These are phyloP conservation scores for Eruca vesicaria DNA, from an alignment of 441 rosid genomes.

Conservation along the genomic window DNA sequence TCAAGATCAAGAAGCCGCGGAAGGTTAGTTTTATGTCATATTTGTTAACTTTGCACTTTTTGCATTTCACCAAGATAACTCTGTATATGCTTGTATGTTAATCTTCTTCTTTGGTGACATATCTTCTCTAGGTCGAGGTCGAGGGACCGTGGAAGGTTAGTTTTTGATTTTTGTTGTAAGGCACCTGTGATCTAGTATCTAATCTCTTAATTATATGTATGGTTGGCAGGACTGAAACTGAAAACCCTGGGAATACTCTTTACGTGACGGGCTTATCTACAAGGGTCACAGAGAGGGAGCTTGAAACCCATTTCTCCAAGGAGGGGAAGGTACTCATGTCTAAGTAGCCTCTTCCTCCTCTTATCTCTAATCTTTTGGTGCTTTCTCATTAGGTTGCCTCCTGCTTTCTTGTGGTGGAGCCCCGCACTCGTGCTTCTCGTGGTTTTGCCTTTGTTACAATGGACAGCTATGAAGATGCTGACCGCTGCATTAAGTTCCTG, in stretches of 20 bases:
- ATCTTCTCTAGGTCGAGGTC: conserved; percentile 57
- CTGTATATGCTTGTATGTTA: background rate
- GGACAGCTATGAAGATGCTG: conserved; percentile 70
- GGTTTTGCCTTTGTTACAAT: conserved; percentile 88
- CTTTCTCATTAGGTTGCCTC: conserved; percentile 58
- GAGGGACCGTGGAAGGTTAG: conserved; percentile 75
- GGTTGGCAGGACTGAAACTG: conserved; percentile 39
- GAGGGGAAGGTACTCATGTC: conserved; percentile 69
- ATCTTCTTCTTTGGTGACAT: conserved; percentile 24
- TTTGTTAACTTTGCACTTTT: background rate
- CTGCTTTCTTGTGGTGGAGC: conserved; percentile 89
- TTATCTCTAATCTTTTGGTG: background rate
- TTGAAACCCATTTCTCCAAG: conserved; percentile 79
- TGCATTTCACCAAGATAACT: background rate
- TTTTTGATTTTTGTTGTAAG: background rate
- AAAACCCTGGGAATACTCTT: conserved; percentile 69
- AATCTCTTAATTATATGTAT: background rate
- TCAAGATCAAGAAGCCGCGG: conserved; percentile 68
- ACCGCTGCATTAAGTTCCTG: conserved; percentile 78
- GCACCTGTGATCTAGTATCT: background rate
- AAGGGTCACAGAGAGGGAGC: conserved; percentile 76
- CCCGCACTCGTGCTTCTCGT: conserved; percentile 80
- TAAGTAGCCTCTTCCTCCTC: background rate
- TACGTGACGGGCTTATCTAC: conserved; percentile 88
- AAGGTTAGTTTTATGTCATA: conserved; percentile 45